Percentiles rank a stretch among this genome's conserved stretches.
Evolutionary conservation across 345 rosid genomes (phyloP).

Genomic region (Citrus mangshanensis): DNA sequence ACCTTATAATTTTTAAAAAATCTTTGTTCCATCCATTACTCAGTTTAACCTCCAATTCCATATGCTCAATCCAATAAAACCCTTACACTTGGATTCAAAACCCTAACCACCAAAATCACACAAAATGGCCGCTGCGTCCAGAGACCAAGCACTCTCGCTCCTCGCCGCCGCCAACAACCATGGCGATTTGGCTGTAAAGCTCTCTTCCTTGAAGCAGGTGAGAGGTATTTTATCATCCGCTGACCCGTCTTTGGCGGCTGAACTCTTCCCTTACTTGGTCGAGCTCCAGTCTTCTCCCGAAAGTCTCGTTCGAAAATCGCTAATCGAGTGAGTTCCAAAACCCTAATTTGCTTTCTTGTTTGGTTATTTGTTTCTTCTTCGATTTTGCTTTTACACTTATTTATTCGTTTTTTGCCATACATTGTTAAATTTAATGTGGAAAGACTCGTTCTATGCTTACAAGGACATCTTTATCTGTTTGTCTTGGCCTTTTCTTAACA

Average conservation of each 20-base stretch:
- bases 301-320: constrained; percentile 66
- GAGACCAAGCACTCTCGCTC: constrained; percentile 74
- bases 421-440: not conserved
- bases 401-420: not conserved
- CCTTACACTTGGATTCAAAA: constrained; percentile 8
- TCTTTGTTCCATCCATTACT: not conserved
- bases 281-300: constrained; percentile 82
- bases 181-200: constrained; percentile 81
- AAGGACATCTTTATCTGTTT: no score
- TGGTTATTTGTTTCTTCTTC: not conserved
- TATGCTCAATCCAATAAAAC: constrained; percentile 6
- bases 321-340: constrained; percentile 64
- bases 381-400: not conserved
- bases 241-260: constrained; percentile 66
- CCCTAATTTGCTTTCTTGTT: constrained; percentile 25
- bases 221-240: constrained; percentile 62
- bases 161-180: constrained; percentile 79
- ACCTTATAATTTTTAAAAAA: no score
- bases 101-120: constrained; percentile 5
- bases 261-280: constrained; percentile 69
- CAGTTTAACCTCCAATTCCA: not conserved
- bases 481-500: not conserved
- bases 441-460: not conserved
- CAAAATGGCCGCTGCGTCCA: constrained; percentile 29
- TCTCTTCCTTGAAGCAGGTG: constrained; percentile 82